These are phyloP conservation scores for Aspergillus coremiiformis DNA, from an alignment of 495 filamentous ascomycete species.

Conservation along the genomic window DNA sequence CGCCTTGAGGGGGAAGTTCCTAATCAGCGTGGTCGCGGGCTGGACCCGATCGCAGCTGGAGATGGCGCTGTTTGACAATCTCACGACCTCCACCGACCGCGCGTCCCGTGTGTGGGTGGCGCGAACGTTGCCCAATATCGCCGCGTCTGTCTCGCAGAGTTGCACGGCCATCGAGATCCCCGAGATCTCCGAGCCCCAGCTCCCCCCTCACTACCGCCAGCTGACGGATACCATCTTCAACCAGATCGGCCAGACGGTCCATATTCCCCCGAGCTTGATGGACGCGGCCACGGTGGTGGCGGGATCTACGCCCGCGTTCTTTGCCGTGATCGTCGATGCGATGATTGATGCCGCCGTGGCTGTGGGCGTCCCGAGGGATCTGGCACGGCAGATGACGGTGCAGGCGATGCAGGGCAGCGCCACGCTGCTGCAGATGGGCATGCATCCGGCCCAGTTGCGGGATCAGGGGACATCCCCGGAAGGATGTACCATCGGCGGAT, in stretches of 20 bases:
- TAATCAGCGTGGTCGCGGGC: conserved; percentile 40
- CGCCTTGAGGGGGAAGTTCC: conserved; percentile 23
- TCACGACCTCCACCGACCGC: conserved; percentile 8
- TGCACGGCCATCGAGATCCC: conserved; percentile 32
- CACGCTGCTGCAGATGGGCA: conserved; percentile 31
- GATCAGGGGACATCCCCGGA: conserved; percentile 38
- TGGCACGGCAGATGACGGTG: conserved; percentile 33
- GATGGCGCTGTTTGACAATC: conserved; percentile 21
- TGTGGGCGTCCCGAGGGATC: conserved; percentile 33
- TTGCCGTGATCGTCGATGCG: conserved; percentile 38
- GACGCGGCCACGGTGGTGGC: conserved; percentile 33
- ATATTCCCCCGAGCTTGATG: conserved; percentile 28
- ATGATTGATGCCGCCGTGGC: conserved; percentile 40
- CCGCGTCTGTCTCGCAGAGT: conserved; percentile 30
- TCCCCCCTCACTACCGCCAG: conserved; percentile 19
- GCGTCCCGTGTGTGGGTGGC: conserved; percentile 21
- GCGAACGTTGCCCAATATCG: conserved; percentile 35
- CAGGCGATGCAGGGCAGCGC: conserved; percentile 37
- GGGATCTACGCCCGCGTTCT: conserved; percentile 37
- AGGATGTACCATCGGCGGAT: conserved; percentile 40
- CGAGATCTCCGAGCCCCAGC: conserved; percentile 18
- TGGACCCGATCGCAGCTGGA: conserved; percentile 29
- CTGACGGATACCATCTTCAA: conserved; percentile 31
- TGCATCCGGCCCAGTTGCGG: conserved; percentile 30
- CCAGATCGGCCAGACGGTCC: conserved; percentile 28